Evolutionary conservation across 768 basidiomycete genomes (phyloP), one percentile per base, ranked within the genome.

Genomic region (Zangia roseola): DNA sequence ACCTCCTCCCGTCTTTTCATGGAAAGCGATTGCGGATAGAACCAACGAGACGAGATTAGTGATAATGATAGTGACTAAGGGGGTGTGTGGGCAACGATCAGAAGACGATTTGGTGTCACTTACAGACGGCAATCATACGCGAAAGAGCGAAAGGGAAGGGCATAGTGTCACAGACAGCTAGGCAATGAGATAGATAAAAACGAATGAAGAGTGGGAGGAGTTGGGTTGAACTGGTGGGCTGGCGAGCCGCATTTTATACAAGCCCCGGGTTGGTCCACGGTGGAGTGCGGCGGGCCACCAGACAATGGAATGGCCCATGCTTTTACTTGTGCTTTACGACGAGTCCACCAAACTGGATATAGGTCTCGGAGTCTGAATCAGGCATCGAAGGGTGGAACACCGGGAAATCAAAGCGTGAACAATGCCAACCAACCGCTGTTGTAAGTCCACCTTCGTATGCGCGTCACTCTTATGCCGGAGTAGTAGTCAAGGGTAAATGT

Each of bases 161-260:
- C 63, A 65, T 68, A 40, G 35, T 43, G 59, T 58, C 58, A 52
- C 66, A 43, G 59, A 67, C 64, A 46, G 35, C 55, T 43, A 16
- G 39, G 31, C 25, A 38, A 30, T 28, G 23, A 39, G 31, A 40
- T 16, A 19, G 25, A 50, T 40, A 45, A 51, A 51, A 50, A 46
- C 44, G 47, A 24, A 26, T 14, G 31, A 38, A 50, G 25, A 20
- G 36, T n/a, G 47, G 25, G 31, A 34, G 35, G 43, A 16, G 19
- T 44, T 40, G 33, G 0, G 20, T 21, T 35, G 17, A 24, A 28
- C 20, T 10, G 9, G 21, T 40, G n/a, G 44, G 40, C n/a, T 21
- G 19, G 10, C 19, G 23, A 17, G 43, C 31, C 31, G 4, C 43
- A 46, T 53, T 57, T 56, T 65, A 65, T 59, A 45, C 10, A 20